Conservation (phyloP, 768 basidiomycete genomes). For the Dioszegia aurantiaca region DNA sequence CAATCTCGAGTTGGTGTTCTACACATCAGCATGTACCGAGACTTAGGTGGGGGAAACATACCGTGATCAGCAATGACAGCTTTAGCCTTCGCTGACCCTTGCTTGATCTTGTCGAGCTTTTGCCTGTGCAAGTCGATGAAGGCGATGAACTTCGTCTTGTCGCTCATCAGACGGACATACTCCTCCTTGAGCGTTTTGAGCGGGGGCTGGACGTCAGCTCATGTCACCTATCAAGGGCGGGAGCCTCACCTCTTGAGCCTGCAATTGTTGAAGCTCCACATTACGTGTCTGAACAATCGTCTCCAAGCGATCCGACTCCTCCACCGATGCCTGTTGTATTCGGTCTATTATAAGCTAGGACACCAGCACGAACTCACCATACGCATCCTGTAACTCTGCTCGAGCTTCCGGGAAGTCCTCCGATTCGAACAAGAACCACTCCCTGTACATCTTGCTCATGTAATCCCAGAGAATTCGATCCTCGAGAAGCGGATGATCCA, state of each 20-base stretch:
- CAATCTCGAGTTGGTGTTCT: constrained; percentile 58
- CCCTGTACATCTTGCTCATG: constrained; percentile 33
- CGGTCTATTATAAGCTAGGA: constrained; percentile 31
- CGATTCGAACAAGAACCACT: constrained; percentile 44
- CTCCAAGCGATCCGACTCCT: constrained; percentile 31
- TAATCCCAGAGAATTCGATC: constrained; percentile 45
- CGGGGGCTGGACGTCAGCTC: constrained; percentile 40
- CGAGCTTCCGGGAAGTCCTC: constrained; percentile 73
- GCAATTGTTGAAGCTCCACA: constrained; percentile 38
- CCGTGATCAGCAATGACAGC: constrained; percentile 37
- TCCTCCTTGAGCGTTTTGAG: constrained; percentile 54
- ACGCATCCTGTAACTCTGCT: constrained; percentile 54
- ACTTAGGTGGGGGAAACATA: constrained; percentile 17
- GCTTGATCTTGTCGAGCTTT: constrained; percentile 66
- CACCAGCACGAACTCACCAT: constrained; percentile 58
- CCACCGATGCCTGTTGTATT: constrained; percentile 23
- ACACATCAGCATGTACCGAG: constrained; percentile 1
- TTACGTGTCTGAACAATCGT: constrained; percentile 26
- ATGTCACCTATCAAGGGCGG: background rate
- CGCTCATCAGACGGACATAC: constrained; percentile 61
- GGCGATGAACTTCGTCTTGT: constrained; percentile 54
- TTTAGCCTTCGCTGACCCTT: constrained; percentile 59
- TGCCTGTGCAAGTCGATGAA: constrained; percentile 52
- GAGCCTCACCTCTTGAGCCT: constrained; percentile 43
- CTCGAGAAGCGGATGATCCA: constrained; percentile 43